Base-by-base conservation (phyloP, 805 yeast species). In the Wickerhamiella domercqiae region DNA sequence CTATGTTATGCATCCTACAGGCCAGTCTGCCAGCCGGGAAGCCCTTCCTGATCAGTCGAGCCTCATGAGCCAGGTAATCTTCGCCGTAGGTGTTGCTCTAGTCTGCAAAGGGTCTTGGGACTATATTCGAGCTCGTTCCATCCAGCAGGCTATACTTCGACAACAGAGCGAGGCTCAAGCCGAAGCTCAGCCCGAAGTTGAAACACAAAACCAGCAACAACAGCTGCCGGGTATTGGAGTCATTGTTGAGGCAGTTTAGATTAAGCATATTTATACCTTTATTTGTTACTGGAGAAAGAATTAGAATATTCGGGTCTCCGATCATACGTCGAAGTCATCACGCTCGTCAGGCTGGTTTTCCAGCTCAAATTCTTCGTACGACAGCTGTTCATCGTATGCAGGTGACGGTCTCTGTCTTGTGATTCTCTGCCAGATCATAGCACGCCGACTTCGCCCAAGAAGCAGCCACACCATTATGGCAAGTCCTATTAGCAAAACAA, bases 81-180 rank as follows among this genome's bases (percentile, higher is more conserved):
- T 82, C 36, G 63, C 75, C 1, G 61, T 79, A 33, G 97, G 97
- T 1, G 52, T 68, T 1, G 66, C 77, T 39, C 63, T 87, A 3
- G 59, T 77, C 7, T 40, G 73, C 14, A 79, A 77, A 51, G 73
- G 94, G 9, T 44, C 79, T n/a, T 58, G 67, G 33, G 90, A 79
- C 53, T 87, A 76, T 54, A 66, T 67, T 45, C 65, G 73, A 44
- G 90, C 87, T n/a, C 74, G 78, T 53, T 71, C 70, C 50, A 75
- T 75, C 72, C 95, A 86, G 54, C 61, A 59, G 40, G 67, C 63
- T 17, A 76, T 81, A 21, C 54, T 72, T 9, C 43, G 43, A 17
- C 31, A 30, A 26, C 40, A 40, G 11, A 30, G 25, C 17, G 36
- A 36, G 22, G 37, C 33, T 7, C 36, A 35, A 22, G 32, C 37